phyloP scores from a whole-genome alignment of 2,329 filamentous ascomycete species.

The Leptographium wingfieldii region DNA sequence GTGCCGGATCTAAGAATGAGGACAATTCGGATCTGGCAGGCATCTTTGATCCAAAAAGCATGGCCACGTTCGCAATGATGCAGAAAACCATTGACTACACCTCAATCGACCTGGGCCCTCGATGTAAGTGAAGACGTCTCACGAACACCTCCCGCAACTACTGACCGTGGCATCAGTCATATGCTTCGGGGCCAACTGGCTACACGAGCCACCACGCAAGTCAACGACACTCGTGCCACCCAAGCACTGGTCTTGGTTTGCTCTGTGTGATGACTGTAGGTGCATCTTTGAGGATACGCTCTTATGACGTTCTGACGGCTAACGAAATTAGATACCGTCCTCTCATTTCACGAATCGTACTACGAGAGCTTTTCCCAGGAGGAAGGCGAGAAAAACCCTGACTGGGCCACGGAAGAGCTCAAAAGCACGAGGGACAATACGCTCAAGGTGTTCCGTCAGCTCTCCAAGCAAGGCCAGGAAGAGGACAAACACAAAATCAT shows the following conservation, averaged over 20 bases:
- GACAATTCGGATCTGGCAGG: not conserved
- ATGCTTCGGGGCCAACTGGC: conserved; percentile 60
- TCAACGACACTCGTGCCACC: conserved; percentile 25
- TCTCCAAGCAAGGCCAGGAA: conserved; percentile 25
- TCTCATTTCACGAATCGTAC: conserved; percentile 54
- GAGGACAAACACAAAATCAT: conserved; percentile 25
- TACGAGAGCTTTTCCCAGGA: conserved; percentile 14
- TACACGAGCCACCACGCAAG: conserved; percentile 25
- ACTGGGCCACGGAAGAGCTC: conserved; percentile 19
- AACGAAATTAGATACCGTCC: conserved; percentile 43
- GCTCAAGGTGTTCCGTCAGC: conserved; percentile 24
- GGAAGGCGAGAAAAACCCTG: conserved; percentile 11
- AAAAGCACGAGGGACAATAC: conserved; percentile 26
- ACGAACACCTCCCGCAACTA: not conserved
- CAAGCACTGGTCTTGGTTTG: conserved; percentile 56
- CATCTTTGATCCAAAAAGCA: conserved; percentile 10
- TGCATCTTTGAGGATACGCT: not conserved
- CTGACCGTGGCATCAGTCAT: conserved; percentile 32
- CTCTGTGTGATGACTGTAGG: conserved; percentile 52
- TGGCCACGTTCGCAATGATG: conserved; percentile 38
- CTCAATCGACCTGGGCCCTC: conserved; percentile 54
- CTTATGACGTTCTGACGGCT: conserved; percentile 5
- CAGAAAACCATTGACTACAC: conserved; percentile 66
- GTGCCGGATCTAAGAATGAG: not conserved
- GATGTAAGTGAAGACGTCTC: conserved; percentile 35